Base-by-base conservation (phyloP, 2,329 filamentous ascomycete genomes). In the Emergomyces orientalis region DNA sequence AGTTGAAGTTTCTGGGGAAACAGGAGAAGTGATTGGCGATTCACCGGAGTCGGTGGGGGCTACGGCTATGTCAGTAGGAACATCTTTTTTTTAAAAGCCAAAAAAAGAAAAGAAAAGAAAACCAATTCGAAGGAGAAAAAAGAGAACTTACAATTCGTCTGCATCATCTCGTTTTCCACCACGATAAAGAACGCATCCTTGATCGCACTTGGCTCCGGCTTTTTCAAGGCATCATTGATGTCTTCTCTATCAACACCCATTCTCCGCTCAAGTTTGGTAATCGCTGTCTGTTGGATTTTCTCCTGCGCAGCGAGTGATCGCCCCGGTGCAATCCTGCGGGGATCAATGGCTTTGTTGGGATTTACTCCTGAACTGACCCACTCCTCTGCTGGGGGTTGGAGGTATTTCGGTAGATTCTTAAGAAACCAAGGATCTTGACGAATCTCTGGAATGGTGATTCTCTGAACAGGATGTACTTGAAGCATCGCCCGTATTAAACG, bases 161-260 rank as follows among this genome's bases (percentile, higher is more conserved):
- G 89, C 92, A 97, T 97, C 74, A 97, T 84, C 75, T 97, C 94
- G 74, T 97, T 97, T 76, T 99, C 94, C 61, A 93, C 86, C 32
- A 99, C 91, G 74, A 99, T 99, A 77, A 97, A 87, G 78, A 97
- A 99, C 1, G 94, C 94, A 77, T 99, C 94, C 78, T 99, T 99
- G 81, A 99, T 97, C 13, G 94, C 92, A 63, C 92, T 97, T 14
- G 94, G 94, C 74, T 99, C 94, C 61, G 94, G 87, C 63, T 91
- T 91, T 71, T 89, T 88, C 66, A 99, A 80, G 27, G 94, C 93
- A 75, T 97, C 94, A 73, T 97, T 89, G 61, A 99, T 93, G 79
- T 99, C 94, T 65, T 88, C 88, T 74, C 90, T 93, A 43, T 89
- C 91, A 73, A 99, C 99, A 64, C 94, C 94, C 92, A 99, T 97